Evolutionary conservation across 129 eudicot species (phyloP), one percentile per base, ranked within the genome.

Genomic region (Flaveria bidentis): DNA sequence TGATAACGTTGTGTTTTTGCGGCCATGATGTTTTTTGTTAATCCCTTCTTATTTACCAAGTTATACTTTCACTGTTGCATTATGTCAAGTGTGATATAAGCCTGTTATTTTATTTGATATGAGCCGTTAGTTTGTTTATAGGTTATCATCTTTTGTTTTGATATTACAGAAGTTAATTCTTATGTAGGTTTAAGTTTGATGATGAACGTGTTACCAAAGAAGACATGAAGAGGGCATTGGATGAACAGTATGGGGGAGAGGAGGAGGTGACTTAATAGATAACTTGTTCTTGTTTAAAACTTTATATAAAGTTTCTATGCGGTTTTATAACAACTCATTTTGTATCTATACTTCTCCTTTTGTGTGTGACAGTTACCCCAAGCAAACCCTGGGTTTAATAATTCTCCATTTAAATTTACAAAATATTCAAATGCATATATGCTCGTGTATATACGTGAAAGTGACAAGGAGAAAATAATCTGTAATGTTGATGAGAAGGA

Each of bases 171-270:
- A 23, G 70, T 49, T 69, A 44, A 45, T 68, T 61, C 51, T 67
- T 6, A 64, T 74, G 67, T 23, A 91, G 97, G 97, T 89, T 69
- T 70, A 91, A 91, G 71, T 91, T 91, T 82, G 97, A 91, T 73
- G 97, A 91, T 78, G 97, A 91, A 66, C 89, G 97, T 23, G 96
- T 91, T 14, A 87, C 97, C 55, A 87, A 89, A 87, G 97, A 89
- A 82, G 95, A 91, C 69, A 18, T 80, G 82, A 91, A 88, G 87
- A 86, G 94, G 82, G 97, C 97, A 41, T 67, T 91, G 81, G 97
- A 91, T 76, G 97, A 91, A 82, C 97, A 91, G 58, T 91, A 87
- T 85, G 97, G 97, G 73, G 97, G 97, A 73, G 97, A 91, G 72
- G 97, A 91, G 82, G 97, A 91, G 96, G 96, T 91, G 78, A 74